These are phyloP conservation scores for Rhizopus delemar DNA, from an alignment of 371 early-diverging fungal species.

Conservation along the genomic window DNA sequence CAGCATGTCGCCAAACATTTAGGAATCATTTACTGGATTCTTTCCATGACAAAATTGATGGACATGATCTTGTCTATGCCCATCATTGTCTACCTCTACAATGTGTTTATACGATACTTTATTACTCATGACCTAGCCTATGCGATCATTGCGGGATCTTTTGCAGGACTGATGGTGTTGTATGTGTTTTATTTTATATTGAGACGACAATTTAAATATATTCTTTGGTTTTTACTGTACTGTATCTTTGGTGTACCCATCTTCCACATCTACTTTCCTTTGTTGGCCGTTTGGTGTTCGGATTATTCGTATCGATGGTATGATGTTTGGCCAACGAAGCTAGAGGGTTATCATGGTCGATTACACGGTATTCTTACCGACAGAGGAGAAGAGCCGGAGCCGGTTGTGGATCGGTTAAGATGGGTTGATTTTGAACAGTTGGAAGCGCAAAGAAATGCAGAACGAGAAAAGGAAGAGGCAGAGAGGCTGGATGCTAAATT, in stretches of 20 bases:
- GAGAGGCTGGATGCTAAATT: constrained; percentile 50
- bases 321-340: constrained; percentile 45
- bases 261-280: constrained; percentile 45
- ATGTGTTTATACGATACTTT: constrained; percentile 38
- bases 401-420: constrained; percentile 32
- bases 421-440: constrained; percentile 38
- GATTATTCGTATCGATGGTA: constrained; percentile 46
- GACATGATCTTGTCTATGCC: constrained; percentile 49
- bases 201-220: constrained; percentile 48
- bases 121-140: constrained; percentile 30
- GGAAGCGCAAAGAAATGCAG: constrained; percentile 36
- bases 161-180: constrained; percentile 31
- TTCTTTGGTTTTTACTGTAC: constrained; percentile 49
- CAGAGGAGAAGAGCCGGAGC: constrained; percentile 17
- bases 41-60: constrained; percentile 42
- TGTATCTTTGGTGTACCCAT: constrained; percentile 39
- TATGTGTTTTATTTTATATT: constrained; percentile 46
- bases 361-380: constrained; percentile 38
- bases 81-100: constrained; percentile 44
- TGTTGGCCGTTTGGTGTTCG: constrained; percentile 42
- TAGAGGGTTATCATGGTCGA: constrained; percentile 27
- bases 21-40: constrained; percentile 43
- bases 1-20: constrained; percentile 37
- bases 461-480: constrained; percentile 37
- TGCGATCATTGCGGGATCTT: constrained; percentile 39